Conservation (phyloP, 345 rosid genomes). For the Syzygium jambos region DNA sequence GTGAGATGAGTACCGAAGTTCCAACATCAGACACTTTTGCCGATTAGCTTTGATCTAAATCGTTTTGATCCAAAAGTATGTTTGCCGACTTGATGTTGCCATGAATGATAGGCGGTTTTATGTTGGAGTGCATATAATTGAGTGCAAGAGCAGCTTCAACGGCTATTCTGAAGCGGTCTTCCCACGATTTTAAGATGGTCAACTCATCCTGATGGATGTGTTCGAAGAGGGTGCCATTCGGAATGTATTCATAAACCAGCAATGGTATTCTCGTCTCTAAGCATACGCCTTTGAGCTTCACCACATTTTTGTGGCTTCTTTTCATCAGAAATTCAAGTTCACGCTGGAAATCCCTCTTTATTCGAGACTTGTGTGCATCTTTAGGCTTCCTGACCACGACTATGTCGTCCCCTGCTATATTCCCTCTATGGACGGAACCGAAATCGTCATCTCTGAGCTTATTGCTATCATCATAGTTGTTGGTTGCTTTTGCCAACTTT, state of each 20-base stretch:
- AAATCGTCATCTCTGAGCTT: neutral
- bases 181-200: neutral
- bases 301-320: neutral
- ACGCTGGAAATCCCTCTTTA: neutral
- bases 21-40: neutral
- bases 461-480: neutral
- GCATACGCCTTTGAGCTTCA: neutral
- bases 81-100: neutral
- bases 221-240: neutral
- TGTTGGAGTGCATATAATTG: neutral
- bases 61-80: neutral
- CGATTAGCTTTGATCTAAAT: neutral
- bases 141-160: neutral
- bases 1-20: neutral
- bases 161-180: neutral
- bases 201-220: neutral
- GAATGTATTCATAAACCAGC: neutral
- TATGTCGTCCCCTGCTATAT: neutral
- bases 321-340: neutral
- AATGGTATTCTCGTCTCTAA: neutral
- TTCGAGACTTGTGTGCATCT: neutral
- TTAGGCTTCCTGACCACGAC: neutral
- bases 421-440: neutral
- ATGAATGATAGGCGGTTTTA: neutral
- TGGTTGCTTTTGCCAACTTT: fast-evolving